These are phyloP conservation scores for Microdochium paspali DNA, from an alignment of 2,329 filamentous ascomycete genomes.

Conservation along the genomic window DNA sequence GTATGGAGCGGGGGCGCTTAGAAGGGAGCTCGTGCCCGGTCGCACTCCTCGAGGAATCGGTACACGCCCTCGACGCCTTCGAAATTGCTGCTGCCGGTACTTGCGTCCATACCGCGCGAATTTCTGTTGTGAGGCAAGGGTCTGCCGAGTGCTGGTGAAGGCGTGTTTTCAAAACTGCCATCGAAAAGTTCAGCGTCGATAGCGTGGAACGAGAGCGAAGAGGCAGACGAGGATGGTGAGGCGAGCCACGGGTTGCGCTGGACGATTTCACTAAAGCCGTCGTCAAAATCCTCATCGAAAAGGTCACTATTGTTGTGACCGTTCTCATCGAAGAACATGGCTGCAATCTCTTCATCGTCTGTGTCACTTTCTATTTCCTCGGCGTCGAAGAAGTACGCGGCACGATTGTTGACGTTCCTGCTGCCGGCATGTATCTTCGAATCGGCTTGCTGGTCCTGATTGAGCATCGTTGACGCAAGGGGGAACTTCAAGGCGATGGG, in stretches of 20 bases:
- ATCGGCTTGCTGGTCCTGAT: conserved; percentile 5
- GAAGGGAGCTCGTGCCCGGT: conserved; percentile 22
- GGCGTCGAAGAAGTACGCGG: background rate
- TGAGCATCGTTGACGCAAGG: conserved; percentile 54
- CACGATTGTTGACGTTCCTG: conserved; percentile 19
- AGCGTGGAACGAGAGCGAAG: background rate
- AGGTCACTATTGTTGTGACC: too few species aligned
- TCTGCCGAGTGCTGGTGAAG: conserved; percentile 21
- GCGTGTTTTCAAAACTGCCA: conserved; percentile 37
- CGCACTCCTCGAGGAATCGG: conserved; percentile 48
- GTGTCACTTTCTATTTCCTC: background rate
- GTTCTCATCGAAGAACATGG: conserved; percentile 17
- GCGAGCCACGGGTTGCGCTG: conserved; percentile 39
- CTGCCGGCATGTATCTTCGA: background rate
- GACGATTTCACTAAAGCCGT: conserved; percentile 24
- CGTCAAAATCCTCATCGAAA: conserved; percentile 2
- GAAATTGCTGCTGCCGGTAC: conserved; percentile 26
- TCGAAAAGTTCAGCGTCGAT: conserved; percentile 10
- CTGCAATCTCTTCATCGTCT: conserved; percentile 18
- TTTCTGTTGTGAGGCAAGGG: background rate
- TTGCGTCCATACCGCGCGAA: conserved; percentile 21
- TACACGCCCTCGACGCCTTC: conserved; percentile 50
- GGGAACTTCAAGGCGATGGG: conserved; percentile 76
- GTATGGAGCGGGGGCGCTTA: conserved; percentile 2
- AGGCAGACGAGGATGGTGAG: conserved; percentile 8